Evolutionary conservation across 257 asterid genomes (phyloP), one percentile per base, ranked within the genome.

Genomic region (Forsythia suspensa): DNA sequence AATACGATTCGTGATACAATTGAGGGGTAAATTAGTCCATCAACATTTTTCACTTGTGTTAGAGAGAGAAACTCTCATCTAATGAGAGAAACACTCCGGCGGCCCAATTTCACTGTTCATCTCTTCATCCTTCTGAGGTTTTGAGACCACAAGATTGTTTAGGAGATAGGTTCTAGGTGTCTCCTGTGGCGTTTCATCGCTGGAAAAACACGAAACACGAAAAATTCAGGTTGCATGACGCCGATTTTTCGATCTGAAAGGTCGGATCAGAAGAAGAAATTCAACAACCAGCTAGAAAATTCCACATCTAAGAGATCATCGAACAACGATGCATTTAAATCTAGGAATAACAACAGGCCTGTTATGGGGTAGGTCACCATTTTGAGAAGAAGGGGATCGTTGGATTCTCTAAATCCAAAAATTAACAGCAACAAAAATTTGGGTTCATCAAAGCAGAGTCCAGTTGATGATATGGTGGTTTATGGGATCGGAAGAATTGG

Each of bases 341-440:
- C 52, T 70, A 72, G 76, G 1, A 6, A 16, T 10, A 36, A 16
- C 48, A 65, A 75, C 74, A 75, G 73, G 42, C 86, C 67, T 16
- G 65, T 34, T n/a, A 66, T 51, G 55, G 78, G 80, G 13, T 80
- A 67, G 81, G 87, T 88, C 3, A 82, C 82, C 5, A 44, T 85
- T 1, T 43, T 88, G 52, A 77, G 88, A 34, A 82, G 91, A 69
- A 89, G 91, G 46, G 88, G 87, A 68, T 90, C 98, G 61, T 68
- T 89, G 71, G 94, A 83, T 77, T 87, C 86, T 38, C 18, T 91
- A 1, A 80, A 88, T 41, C 18, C 89, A 0, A 85, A 84, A 21
- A 67, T 74, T 6, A 75, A 72, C n/a, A 86, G 81, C 24, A 77
- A 57, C 59, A 51, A 77, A 2, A 61, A 65, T 3, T 10, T 48